Evolutionary conservation across 2,329 filamentous ascomycete species (phyloP), one percentile per base, ranked within the genome.

Genomic region (Fusarium sp.): DNA sequence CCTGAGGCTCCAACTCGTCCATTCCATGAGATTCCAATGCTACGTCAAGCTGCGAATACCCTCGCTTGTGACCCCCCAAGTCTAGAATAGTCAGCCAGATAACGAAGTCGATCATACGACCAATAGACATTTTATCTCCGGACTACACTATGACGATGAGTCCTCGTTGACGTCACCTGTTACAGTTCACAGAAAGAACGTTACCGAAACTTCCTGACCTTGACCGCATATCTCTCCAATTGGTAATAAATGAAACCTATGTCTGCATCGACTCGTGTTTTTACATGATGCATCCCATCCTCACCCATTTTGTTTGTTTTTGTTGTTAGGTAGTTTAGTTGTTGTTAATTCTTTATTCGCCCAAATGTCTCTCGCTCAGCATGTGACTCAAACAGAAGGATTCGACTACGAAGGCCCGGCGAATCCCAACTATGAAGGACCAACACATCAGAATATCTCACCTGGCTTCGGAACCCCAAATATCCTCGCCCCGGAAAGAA

Each of bases 291-390:
- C 20, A 23, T 7, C 37, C 33, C 8, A 26, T 40, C 13, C 3
- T 10, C 1, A 8, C 6, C n/a, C 15, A 12, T 16, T 26, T 18
- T 8, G 8, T 23, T 13, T 6, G n/a, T 28, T 2, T 13, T 18
- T 37, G 7, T 6, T 23, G 9, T 15, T 49, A 37, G 33, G 37
- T 26, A 31, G 30, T 31, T 8, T n/a, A 37, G n/a, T 34, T 7
- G 18, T 36, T 30, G 18, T 8, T 4, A 12, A 11, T 13, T 37
- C 15, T 16, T 31, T 9, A 34, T n/a, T 16, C 8, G 15, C 45
- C 47, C 57, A 57, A 62, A 82, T 82, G 80, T 82, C 80, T 68
- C 77, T 82, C 62, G 80, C 78, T 67, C 80, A 81, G 65, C 80
- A 82, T 72, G 78, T 82, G 55, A 82, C 79, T 16, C 77, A 79